These are phyloP conservation scores for Crataegus laevigata DNA, from an alignment of 306 rosid species.

Conservation along the genomic window DNA sequence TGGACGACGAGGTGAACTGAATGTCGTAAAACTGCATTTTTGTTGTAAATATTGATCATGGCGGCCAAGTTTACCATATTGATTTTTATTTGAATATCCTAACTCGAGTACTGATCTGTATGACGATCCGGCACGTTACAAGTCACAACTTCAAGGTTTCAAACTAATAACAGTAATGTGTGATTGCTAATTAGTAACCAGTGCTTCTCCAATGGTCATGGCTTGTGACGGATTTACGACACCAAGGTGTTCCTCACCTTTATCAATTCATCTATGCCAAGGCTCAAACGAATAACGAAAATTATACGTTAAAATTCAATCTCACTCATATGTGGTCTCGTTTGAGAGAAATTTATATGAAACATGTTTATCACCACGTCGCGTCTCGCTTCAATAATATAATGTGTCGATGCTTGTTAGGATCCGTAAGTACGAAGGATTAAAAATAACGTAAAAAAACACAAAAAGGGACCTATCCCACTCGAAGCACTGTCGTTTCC, in stretches of 20 bases:
- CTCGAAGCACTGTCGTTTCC: background rate
- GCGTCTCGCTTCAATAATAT: too few relatives aligned
- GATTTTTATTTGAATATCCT: background rate
- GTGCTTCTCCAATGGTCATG: background rate
- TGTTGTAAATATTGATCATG: background rate
- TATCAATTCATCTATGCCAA: background rate
- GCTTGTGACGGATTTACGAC: background rate
- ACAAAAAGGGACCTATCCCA: background rate
- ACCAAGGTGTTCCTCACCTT: background rate
- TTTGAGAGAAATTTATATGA: background rate
- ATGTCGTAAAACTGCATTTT: constrained; percentile 5
- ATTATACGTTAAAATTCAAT: background rate
- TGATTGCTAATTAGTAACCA: background rate
- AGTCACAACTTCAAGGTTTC: background rate
- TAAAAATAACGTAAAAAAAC: too few relatives aligned
- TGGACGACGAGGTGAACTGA: constrained; percentile 17
- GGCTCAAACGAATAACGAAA: background rate
- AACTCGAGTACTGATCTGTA: background rate
- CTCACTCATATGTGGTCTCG: background rate
- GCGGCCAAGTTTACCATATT: background rate
- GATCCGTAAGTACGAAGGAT: too few relatives aligned
- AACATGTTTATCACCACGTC: accelerated
- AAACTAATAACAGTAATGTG: background rate
- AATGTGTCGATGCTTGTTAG: background rate
- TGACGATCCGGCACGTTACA: background rate